These are phyloP conservation scores for Parsonsia alboflavescens DNA, from an alignment of 257 asterid genomes.

Conservation along the genomic window DNA sequence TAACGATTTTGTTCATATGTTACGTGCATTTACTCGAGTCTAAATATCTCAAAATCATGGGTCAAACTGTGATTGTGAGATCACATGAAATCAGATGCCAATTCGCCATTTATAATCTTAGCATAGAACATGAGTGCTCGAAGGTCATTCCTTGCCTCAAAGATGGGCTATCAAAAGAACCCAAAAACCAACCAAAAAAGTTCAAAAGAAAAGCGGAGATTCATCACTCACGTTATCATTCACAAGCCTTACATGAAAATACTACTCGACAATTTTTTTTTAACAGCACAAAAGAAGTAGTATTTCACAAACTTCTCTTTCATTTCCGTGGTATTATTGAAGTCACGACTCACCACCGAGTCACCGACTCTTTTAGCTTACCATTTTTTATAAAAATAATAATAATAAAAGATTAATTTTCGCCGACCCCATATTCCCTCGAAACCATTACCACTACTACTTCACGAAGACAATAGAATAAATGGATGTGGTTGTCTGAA, in stretches of 20 bases:
- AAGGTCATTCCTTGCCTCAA: constrained; percentile 21
- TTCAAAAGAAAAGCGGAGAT: background rate
- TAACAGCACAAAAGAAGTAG: background rate
- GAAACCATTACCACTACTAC: background rate
- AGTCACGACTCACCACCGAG: background rate
- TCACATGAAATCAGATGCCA: constrained; percentile 6
- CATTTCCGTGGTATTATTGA: background rate
- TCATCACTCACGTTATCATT: constrained; percentile 20
- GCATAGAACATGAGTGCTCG: background rate
- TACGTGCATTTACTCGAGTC: background rate
- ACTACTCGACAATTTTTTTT: background rate
- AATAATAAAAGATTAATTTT: background rate
- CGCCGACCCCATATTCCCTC: background rate
- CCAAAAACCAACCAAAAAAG: background rate
- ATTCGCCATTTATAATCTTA: background rate
- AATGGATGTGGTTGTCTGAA: background rate
- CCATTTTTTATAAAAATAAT: too few relatives aligned
- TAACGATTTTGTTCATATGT: too few relatives aligned
- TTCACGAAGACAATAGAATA: background rate
- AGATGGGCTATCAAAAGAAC: constrained; percentile 19
- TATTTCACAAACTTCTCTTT: background rate
- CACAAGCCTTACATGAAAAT: constrained; percentile 32
- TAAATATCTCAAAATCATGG: background rate
- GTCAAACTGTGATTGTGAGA: background rate
- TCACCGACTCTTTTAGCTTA: background rate